These are phyloP conservation scores for Eimeria zaria DNA, from an alignment of 169 alveolate species.

Conservation along the genomic window DNA sequence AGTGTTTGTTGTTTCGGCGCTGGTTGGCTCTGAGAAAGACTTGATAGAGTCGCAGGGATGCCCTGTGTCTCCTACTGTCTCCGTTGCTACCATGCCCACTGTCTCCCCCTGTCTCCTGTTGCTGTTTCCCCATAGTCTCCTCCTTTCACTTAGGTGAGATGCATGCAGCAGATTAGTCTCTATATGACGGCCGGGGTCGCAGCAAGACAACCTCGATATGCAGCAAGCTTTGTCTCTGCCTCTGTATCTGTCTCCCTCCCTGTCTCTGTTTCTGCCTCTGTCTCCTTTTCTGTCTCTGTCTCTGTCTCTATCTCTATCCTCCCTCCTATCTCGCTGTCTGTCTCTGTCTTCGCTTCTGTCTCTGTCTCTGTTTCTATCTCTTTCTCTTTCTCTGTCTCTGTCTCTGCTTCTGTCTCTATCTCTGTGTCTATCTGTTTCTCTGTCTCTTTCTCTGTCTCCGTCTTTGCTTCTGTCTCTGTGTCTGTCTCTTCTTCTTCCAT, in stretches of 20 bases:
- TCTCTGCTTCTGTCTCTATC: not conserved
- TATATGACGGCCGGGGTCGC: slow-evolving; percentile 14
- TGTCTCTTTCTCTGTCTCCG: not conserved
- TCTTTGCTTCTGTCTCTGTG: too few species aligned
- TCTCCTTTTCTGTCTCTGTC: not conserved
- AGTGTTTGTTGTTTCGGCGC: not conserved
- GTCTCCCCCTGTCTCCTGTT: not conserved
- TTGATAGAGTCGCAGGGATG: not conserved
- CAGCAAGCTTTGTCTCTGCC: not conserved
- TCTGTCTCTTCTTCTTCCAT: not conserved
- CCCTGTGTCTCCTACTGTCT: not conserved
- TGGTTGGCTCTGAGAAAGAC: slow-evolving; percentile 11
- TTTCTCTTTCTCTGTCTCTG: not conserved
- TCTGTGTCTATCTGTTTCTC: not conserved
- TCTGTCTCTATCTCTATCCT: not conserved
- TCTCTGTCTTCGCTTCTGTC: not conserved
- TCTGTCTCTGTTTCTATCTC: not conserved
- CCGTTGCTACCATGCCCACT: not conserved
- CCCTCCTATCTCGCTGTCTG: not conserved
- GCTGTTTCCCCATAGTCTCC: not conserved
- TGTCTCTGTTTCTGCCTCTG: not conserved
- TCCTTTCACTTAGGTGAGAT: not conserved
- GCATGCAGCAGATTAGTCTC: not conserved
- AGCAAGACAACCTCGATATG: not conserved
- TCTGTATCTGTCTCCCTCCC: not conserved